Percentiles rank a stretch among this genome's conserved stretches.
phyloP scores from a whole-genome alignment of 208 protist genomes.

The Leishmania amazonensis region DNA sequence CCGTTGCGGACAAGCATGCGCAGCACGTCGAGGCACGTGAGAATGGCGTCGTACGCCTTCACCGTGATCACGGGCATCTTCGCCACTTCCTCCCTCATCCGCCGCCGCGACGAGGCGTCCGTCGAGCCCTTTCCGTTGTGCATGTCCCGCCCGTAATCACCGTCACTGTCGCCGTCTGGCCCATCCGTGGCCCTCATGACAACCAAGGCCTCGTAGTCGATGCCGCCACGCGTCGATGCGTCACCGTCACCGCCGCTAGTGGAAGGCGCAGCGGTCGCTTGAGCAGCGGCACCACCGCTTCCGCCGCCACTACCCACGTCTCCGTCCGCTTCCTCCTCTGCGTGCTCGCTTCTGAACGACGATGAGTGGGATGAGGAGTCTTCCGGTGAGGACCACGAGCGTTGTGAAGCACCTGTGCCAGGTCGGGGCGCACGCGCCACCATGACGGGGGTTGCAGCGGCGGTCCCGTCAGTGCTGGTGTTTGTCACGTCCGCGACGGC shows the following conservation, averaged over 20 bases:
- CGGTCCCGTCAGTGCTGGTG: background rate
- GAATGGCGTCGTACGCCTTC: slow-evolving; percentile 50
- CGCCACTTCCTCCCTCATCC: slow-evolving; percentile 11
- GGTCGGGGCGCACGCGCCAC: background rate
- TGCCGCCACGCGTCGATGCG: slow-evolving; percentile 9
- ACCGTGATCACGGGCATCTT: slow-evolving; percentile 37
- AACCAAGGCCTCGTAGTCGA: slow-evolving; percentile 33
- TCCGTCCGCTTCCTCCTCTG: background rate
- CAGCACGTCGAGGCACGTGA: slow-evolving; percentile 58
- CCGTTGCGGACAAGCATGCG: slow-evolving; percentile 39
- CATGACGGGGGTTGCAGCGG: background rate
- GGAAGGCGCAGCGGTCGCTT: background rate
- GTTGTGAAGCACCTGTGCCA: background rate
- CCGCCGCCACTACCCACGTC: background rate
- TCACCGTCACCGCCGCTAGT: slow-evolving; percentile 1
- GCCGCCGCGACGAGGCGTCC: slow-evolving; percentile 8
- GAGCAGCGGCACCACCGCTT: background rate
- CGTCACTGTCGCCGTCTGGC: background rate
- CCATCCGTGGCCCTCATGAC: background rate
- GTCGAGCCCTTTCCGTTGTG: background rate
- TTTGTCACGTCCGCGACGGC: background rate
- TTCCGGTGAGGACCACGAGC: background rate
- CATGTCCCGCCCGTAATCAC: background rate
- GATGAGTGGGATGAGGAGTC: background rate
- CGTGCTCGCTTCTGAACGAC: no score